Percentiles rank a stretch among this genome's conserved stretches.
Evolutionary conservation across 2,329 filamentous ascomycete genomes (phyloP).

Genomic region (Cordyceps pruinosa): DNA sequence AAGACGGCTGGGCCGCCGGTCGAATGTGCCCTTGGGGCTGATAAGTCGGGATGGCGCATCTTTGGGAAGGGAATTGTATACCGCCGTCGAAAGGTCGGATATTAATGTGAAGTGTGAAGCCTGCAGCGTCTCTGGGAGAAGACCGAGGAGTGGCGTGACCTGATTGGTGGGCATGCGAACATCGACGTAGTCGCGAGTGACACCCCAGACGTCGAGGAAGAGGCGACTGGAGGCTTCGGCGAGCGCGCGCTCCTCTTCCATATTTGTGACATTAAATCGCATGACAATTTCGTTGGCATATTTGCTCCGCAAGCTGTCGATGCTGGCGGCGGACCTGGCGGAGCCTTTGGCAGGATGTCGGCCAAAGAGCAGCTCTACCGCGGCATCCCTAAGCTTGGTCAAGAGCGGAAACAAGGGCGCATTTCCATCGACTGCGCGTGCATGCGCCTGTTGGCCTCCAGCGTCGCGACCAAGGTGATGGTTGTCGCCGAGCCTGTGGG

Average conservation of each 20-base stretch:
- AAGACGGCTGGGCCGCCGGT: constrained; percentile 24
- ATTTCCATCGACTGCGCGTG: constrained; percentile 15
- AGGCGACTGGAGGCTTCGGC: constrained; percentile 67
- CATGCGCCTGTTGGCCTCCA: not conserved
- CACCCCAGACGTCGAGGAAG: constrained; percentile 87
- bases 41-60: constrained; percentile 15
- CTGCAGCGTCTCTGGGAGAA: constrained; percentile 70
- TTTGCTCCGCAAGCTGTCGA: constrained; percentile 31
- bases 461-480: not conserved
- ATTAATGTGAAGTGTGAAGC: constrained; percentile 69
- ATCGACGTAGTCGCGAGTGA: constrained; percentile 74
- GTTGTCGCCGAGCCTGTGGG: not conserved
- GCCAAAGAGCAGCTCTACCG: constrained; percentile 45
- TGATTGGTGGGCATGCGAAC: constrained; percentile 71
- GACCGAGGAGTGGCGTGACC: constrained; percentile 67
- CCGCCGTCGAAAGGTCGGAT: constrained; percentile 68
- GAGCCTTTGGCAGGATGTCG: constrained; percentile 29
- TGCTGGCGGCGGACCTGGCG: constrained; percentile 17
- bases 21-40: constrained; percentile 23
- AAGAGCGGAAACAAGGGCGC: constrained; percentile 38
- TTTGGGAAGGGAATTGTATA: constrained; percentile 48
- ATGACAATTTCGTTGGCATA: constrained; percentile 83
- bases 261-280: constrained; percentile 70
- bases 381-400: constrained; percentile 43
- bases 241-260: constrained; percentile 62